phyloP scores from a whole-genome alignment of 495 filamentous ascomycete genomes.

The Articulospora tetracladia region DNA sequence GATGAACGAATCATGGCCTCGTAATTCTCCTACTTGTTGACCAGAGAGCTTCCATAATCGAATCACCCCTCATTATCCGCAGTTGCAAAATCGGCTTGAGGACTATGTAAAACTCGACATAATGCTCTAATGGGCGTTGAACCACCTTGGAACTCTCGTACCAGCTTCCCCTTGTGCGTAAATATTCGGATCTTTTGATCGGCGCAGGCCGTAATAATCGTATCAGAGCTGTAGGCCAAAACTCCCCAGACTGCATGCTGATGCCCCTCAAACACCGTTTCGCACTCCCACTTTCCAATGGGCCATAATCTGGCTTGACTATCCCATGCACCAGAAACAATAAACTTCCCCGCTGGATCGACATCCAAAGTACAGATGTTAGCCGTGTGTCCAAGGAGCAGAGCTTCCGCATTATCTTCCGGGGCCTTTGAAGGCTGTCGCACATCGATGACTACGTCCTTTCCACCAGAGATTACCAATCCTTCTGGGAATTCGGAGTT shows the following conservation, averaged over 20 bases:
- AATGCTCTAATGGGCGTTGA: constrained; percentile 81
- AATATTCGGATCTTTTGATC: constrained; percentile 87
- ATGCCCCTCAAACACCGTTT: constrained; percentile 69
- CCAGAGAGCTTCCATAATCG: constrained; percentile 80
- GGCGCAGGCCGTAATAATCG: constrained; percentile 86
- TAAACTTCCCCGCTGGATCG: constrained; percentile 58
- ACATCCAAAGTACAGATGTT: constrained; percentile 89
- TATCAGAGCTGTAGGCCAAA: constrained; percentile 72
- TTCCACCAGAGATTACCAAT: constrained; percentile 79
- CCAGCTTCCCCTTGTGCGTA: constrained; percentile 56
- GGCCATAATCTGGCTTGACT: constrained; percentile 75
- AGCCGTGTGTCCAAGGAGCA: constrained; percentile 79
- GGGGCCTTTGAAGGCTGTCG: constrained; percentile 57
- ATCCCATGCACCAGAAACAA: constrained; percentile 97
- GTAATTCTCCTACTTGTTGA: constrained; percentile 63
- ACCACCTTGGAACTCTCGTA: constrained; percentile 66
- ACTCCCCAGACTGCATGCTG: constrained; percentile 87
- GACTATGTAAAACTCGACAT: constrained; percentile 56
- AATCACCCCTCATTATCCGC: constrained; percentile 87
- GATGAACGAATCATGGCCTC: constrained; percentile 93
- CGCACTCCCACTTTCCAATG: constrained; percentile 70
- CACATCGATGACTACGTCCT: constrained; percentile 90
- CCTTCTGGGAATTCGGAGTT: constrained; percentile 70
- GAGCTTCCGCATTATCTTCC: constrained; percentile 73
- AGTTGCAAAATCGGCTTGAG: constrained; percentile 80